A percentile compares a stretch with the other conserved stretches of the same genome.
These are phyloP conservation scores for Sporisorium scitamineum DNA, from an alignment of 1,284 basidiomycete species.

Conservation along the genomic window DNA sequence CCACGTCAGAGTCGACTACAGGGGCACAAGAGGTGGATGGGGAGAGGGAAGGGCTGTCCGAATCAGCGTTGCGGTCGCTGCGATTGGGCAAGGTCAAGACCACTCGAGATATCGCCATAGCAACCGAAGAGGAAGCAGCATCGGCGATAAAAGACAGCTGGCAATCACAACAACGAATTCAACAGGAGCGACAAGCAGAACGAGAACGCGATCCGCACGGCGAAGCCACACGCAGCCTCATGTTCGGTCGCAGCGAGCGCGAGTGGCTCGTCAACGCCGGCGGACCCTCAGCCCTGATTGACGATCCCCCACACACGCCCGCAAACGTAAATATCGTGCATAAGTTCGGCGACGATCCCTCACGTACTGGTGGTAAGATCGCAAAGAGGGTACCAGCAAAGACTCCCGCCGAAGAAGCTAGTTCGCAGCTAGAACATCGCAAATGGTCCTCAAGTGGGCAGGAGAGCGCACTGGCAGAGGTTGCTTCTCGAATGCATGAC, in stretches of 20 bases:
- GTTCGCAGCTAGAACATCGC: constrained; percentile 4
- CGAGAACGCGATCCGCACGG: constrained; percentile 30
- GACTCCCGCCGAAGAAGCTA: constrained; percentile 37
- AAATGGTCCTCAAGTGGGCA: neutral
- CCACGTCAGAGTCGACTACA: no score
- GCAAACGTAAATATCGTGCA: neutral
- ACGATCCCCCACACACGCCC: no score
- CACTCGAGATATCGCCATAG: neutral
- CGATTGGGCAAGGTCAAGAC: constrained; percentile 16
- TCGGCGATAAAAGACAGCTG: constrained; percentile 1
- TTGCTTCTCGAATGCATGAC: constrained; percentile 18
- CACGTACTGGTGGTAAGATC: neutral
- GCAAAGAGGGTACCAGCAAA: constrained; percentile 5
- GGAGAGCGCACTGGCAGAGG: constrained; percentile 19
- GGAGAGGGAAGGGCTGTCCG: neutral
- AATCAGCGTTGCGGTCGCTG: constrained; percentile 2
- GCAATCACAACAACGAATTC: constrained; percentile 8
- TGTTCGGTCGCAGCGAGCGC: constrained; percentile 43
- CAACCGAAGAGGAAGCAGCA: neutral
- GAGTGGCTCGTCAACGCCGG: constrained; percentile 50
- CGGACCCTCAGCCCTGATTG: constrained; percentile 7
- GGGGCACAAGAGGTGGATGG: neutral
- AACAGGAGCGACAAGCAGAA: constrained; percentile 19
- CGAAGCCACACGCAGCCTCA: constrained; percentile 31
- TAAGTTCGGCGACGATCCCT: constrained; percentile 26